Evolutionary conservation across 306 rosid genomes (phyloP).

Genomic region (Fragaria vesca): DNA sequence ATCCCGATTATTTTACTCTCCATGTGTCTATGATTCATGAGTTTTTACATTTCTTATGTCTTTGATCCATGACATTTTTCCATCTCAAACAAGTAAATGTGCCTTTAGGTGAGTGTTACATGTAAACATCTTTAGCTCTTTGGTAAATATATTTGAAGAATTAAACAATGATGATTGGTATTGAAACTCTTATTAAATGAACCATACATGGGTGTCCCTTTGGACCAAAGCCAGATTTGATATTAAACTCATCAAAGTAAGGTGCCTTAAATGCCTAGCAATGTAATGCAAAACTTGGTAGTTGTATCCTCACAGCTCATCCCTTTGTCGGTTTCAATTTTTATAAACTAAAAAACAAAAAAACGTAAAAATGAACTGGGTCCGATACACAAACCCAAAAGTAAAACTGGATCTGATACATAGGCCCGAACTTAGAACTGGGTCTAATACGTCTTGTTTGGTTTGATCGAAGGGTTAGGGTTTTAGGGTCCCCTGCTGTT

Average conservation of each 20-base stretch:
- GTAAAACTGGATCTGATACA: background rate
- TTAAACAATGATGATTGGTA: background rate
- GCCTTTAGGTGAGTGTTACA: too few relatives aligned
- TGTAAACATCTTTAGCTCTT: background rate
- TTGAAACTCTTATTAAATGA: background rate
- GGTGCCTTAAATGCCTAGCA: background rate
- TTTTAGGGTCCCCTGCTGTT: constrained; percentile 21
- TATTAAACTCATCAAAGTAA: background rate
- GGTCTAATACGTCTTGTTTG: too few relatives aligned
- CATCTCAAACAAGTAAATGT: too few relatives aligned
- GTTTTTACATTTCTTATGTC: too few relatives aligned
- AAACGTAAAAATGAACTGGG: background rate
- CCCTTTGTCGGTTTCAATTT: background rate
- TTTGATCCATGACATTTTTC: too few relatives aligned
- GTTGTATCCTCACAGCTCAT: background rate
- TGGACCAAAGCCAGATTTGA: background rate
- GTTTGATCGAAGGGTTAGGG: constrained; percentile 28
- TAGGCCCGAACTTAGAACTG: background rate
- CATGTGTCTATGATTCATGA: too few relatives aligned
- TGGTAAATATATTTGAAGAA: background rate
- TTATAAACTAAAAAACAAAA: background rate
- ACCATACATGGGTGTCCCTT: background rate
- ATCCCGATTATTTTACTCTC: too few relatives aligned
- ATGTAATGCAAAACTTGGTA: background rate
- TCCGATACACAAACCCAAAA: background rate